Evolutionary conservation across 805 yeast genomes (phyloP), one percentile per base, ranked within the genome.

Genomic region (Saccharomycodes ludwigii): DNA sequence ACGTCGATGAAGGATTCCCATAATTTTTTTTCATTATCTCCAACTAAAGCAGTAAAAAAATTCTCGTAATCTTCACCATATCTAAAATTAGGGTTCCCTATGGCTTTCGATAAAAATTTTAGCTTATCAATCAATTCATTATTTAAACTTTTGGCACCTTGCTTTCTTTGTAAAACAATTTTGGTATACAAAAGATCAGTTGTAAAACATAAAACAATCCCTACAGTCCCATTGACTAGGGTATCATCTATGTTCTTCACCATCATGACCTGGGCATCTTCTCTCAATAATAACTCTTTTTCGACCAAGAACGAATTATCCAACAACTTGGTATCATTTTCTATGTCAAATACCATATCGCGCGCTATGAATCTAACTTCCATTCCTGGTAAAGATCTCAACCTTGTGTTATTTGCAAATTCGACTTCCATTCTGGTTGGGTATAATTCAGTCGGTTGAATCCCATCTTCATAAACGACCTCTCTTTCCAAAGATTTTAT

Each of bases 241-340:
- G 63, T 57, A 7, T 73, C 78, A 40, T 82, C 86, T 18, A 69
- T 65, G 50, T 91, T 91, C 45, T 81, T 83, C 41, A 91, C 58
- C 66, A 83, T 74, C 95, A 91, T 86, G 2, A 91, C 96, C 54
- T 91, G 98, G 0, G 95, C 93, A 22, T 83, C 84, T 33, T 71
- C 75, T 51, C 86, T 88, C 40, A 91, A 58, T 3, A 60, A 64
- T 11, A 91, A 47, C 5, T 43, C 48, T 35, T 67, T 65, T 18
- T 77, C 80, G 27, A 91, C 93, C 79, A 86, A 76, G 24, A 83
- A 61, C 28, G 68, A 65, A 3, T 59, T 52, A 14, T 77, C 76
- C 30, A 76, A 53, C 35, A 60, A 46, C 21, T 57, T 50, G 13
- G 50, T 36, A 22, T 43, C 43, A 37, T 44, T 12, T 25, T 43